Evolutionary conservation across 306 rosid species (phyloP).

Genomic region (Comarum palustre): DNA sequence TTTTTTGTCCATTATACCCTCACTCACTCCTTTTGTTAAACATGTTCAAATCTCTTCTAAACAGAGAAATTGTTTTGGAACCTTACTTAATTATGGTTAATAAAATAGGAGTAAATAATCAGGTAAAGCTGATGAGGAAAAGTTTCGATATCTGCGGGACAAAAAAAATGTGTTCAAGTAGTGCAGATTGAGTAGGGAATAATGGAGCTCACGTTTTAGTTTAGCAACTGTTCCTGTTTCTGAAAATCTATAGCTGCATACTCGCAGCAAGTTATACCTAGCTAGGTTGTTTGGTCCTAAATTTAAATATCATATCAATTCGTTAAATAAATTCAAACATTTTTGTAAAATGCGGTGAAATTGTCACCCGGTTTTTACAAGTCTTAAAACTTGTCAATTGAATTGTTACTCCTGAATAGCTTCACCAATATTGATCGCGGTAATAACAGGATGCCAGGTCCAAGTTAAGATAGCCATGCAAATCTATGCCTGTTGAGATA

Average conservation of each 20-base stretch:
- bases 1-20: no score
- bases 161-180: background rate
- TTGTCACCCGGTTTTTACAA: background rate
- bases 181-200: background rate
- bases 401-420: no score
- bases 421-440: no score
- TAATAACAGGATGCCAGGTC: background rate
- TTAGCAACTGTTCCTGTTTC: background rate
- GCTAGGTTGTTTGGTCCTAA: background rate
- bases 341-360: background rate
- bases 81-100: background rate
- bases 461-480: background rate
- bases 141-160: background rate
- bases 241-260: no score
- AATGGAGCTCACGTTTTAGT: background rate
- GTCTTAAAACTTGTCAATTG: no score
- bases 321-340: background rate
- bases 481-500: background rate
- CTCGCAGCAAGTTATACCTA: background rate
- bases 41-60: background rate
- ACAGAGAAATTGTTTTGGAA: no score
- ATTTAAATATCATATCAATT: background rate
- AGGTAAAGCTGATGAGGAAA: background rate
- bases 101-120: background rate
- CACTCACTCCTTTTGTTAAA: background rate